Evolutionary conservation across 495 filamentous ascomycete species (phyloP).

Genomic region (Ascodesmis nigricans): DNA sequence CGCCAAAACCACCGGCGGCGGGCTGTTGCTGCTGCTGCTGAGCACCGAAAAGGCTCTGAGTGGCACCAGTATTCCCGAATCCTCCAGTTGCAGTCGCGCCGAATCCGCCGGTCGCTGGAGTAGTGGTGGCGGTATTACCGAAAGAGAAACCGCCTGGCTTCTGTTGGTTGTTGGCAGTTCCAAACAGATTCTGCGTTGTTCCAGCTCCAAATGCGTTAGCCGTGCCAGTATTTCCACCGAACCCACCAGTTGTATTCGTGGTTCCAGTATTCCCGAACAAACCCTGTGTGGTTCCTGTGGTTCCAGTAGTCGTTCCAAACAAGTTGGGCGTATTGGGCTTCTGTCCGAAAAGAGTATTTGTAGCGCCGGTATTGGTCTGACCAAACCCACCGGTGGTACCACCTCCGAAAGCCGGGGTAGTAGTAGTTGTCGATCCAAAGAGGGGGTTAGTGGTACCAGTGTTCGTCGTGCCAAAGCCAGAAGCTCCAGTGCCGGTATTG

Average conservation of each 20-base stretch:
- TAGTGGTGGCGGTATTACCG: constrained; percentile 11
- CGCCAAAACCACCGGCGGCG: constrained; percentile 20
- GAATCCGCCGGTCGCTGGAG: constrained; percentile 10
- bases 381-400: no score
- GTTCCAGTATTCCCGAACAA: no score
- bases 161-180: constrained; percentile 22
- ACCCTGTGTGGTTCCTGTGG: constrained; percentile 10
- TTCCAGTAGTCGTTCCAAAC: no score
- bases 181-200: constrained; percentile 23
- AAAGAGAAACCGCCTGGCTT: constrained; percentile 32
- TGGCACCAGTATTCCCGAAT: constrained; percentile 22
- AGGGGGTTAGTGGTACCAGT: constrained; percentile 29
- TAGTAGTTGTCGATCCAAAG: constrained; percentile 32
- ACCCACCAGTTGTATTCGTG: constrained; percentile 5
- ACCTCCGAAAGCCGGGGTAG: constrained; percentile 16
- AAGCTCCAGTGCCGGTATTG: constrained; percentile 19
- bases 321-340: no score
- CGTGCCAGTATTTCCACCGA: background rate
- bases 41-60: constrained; percentile 28
- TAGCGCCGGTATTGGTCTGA: no score
- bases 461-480: constrained; percentile 26
- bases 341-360: no score
- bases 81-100: constrained; percentile 22
- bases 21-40: constrained; percentile 24
- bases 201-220: constrained; percentile 3